These are phyloP conservation scores for Volvariella surrecta DNA, from an alignment of 1,284 basidiomycete genomes.

Conservation along the genomic window DNA sequence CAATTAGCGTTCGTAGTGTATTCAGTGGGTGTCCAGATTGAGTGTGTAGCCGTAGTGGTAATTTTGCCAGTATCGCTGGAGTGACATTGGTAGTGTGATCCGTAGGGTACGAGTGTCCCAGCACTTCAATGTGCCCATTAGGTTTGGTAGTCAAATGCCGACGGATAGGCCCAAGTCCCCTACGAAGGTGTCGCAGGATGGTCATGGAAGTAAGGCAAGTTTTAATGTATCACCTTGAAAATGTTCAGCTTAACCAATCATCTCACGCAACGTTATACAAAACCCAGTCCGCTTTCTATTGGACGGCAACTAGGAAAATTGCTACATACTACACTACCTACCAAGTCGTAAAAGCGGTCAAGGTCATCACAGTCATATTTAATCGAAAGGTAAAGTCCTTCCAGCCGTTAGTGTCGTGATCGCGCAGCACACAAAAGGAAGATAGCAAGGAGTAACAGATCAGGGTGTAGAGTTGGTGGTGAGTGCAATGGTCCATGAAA, in stretches of 20 bases:
- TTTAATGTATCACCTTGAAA: no score
- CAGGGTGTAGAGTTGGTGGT: constrained; percentile 1
- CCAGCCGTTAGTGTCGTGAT: constrained; percentile 10
- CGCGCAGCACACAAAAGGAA: constrained; percentile 2
- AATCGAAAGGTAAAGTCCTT: constrained; percentile 5
- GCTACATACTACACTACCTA: constrained; percentile 23
- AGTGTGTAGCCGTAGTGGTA: constrained; percentile 63
- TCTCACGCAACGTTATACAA: no score
- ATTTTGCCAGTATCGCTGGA: constrained; percentile 75
- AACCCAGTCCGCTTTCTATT: constrained; percentile 11
- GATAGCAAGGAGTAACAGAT: not conserved
- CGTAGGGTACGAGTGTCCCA: constrained; percentile 52
- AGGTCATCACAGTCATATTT: constrained; percentile 7
- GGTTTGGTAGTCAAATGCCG: no score
- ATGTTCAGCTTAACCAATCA: no score
- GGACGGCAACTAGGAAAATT: constrained; percentile 1
- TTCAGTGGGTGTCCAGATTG: constrained; percentile 78
- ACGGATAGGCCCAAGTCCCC: no score
- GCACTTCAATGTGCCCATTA: constrained; percentile 28
- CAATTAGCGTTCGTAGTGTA: constrained; percentile 81
- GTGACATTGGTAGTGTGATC: constrained; percentile 87
- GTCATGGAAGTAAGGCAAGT: no score
- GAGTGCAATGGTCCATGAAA: constrained; percentile 9
- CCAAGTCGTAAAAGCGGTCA: constrained; percentile 13
- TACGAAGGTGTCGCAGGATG: no score